A percentile compares a stretch with the other conserved stretches of the same genome.
Conservation (phyloP, 345 rosid genomes). For the Salix brachista region DNA sequence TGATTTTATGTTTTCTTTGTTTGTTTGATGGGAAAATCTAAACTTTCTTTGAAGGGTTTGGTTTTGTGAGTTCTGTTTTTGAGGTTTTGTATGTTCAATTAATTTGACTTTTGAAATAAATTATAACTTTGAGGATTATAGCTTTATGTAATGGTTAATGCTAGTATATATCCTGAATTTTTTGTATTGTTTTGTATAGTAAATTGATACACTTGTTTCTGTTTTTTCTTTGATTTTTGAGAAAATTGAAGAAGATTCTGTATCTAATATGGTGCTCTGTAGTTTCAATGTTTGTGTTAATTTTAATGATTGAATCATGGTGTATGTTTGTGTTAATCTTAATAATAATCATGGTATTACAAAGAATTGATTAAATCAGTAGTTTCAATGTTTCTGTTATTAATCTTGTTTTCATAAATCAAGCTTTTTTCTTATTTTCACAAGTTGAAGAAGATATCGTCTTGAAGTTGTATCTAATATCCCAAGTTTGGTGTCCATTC, state of each 20-base stretch:
- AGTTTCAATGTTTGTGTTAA: neutral
- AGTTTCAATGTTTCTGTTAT: neutral
- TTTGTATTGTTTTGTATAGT: too few species aligned
- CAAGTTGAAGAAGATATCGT: neutral
- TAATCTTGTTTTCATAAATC: neutral
- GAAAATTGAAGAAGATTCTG: neutral
- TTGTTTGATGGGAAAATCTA: neutral
- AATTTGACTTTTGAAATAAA: neutral
- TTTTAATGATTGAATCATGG: neutral
- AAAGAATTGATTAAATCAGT: neutral
- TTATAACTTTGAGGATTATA: neutral
- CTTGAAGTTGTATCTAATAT: too few species aligned
- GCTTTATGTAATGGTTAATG: neutral
- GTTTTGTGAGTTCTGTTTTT: neutral
- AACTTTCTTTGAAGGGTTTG: neutral
- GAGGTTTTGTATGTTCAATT: neutral
- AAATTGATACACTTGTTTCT: neutral
- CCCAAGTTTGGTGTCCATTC: too few species aligned
- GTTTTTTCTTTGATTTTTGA: neutral
- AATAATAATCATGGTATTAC: neutral
- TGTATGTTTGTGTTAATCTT: neutral
- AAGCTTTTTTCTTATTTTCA: neutral
- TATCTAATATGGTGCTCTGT: neutral
- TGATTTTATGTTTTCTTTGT: neutral
- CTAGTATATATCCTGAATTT: neutral